Evolutionary conservation across 1,139 yeast species (phyloP).

Genomic region (Hanseniaspora gamundiae): DNA sequence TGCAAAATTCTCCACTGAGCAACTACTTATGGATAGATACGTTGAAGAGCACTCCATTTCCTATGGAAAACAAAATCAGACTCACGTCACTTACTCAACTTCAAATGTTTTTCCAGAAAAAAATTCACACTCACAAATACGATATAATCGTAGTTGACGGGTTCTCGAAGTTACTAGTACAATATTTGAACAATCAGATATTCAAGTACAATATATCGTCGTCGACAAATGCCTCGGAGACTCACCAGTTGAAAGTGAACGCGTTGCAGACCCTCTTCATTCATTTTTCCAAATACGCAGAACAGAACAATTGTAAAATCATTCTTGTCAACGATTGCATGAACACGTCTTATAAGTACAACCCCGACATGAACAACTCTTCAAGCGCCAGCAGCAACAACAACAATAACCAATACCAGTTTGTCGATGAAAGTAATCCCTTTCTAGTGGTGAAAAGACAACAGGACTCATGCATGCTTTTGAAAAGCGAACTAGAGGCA

Average conservation of each 20-base stretch:
- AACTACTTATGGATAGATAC: constrained; percentile 21
- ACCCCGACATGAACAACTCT: constrained; percentile 9
- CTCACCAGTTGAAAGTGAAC: constrained; percentile 19
- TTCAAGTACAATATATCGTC: not conserved
- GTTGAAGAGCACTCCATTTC: constrained; percentile 1
- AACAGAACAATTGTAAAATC: constrained; percentile 13
- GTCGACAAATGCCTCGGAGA: constrained; percentile 5
- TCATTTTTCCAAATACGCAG: constrained; percentile 19
- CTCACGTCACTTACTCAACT: constrained; percentile 18
- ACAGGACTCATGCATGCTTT: constrained; percentile 7
- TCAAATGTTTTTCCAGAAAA: constrained; percentile 16
- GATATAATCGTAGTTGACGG: constrained; percentile 21
- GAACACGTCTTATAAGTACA: constrained; percentile 20
- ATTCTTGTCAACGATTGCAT: constrained; percentile 21
- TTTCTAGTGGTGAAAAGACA: constrained; percentile 17
- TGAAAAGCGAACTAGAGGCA: constrained; percentile 22
- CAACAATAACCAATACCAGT: constrained; percentile 12
- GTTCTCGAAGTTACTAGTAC: constrained; percentile 18
- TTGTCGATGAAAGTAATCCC: constrained; percentile 13
- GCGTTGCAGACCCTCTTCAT: constrained; percentile 18
- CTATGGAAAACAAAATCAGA: constrained; percentile 6
- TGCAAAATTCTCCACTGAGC: constrained; percentile 8
- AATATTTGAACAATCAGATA: constrained; percentile 15
- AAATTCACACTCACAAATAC: constrained; percentile 8
- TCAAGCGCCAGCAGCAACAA: not conserved